phyloP scores from a whole-genome alignment of 495 filamentous ascomycete species.

The Aspergillus coremiiformis region DNA sequence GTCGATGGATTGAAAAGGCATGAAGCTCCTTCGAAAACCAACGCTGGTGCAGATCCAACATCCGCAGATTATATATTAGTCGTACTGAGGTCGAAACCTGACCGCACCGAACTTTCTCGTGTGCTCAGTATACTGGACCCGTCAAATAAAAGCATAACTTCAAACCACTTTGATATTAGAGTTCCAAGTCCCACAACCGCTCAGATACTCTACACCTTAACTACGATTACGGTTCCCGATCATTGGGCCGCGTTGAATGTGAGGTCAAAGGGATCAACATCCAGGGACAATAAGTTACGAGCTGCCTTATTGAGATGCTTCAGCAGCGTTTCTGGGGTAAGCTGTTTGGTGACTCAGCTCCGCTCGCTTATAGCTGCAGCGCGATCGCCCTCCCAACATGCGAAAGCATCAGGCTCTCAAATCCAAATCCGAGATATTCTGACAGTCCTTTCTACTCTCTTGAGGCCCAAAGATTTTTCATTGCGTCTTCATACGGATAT shows the following conservation, averaged over 20 bases:
- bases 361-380: conserved; percentile 40
- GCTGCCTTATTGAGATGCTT: conserved; percentile 58
- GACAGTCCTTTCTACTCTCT: conserved; percentile 44
- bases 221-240: conserved; percentile 62
- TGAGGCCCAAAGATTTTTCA: conserved; percentile 50
- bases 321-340: conserved; percentile 63
- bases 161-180: conserved; percentile 49
- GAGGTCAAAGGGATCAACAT: conserved; percentile 26
- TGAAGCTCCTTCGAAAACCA: conserved; percentile 7
- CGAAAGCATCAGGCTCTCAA: conserved; percentile 23
- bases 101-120: conserved; percentile 46
- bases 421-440: conserved; percentile 32
- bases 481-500: conserved; percentile 47
- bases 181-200: conserved; percentile 56
- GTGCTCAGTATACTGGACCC: conserved; percentile 48
- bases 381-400: conserved; percentile 21
- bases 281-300: conserved; percentile 26
- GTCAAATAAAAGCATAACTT: conserved; percentile 21
- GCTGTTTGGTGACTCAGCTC: conserved; percentile 57
- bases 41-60: conserved; percentile 17
- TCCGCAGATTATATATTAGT: conserved; percentile 56
- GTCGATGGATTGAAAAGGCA: conserved; percentile 4
- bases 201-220: conserved; percentile 62
- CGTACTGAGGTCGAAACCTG: conserved; percentile 56
- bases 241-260: conserved; percentile 62